A percentile compares a stretch with the other conserved stretches of the same genome.
These are phyloP conservation scores for Lepidium sativum DNA, from an alignment of 345 rosid genomes.

Conservation along the genomic window DNA sequence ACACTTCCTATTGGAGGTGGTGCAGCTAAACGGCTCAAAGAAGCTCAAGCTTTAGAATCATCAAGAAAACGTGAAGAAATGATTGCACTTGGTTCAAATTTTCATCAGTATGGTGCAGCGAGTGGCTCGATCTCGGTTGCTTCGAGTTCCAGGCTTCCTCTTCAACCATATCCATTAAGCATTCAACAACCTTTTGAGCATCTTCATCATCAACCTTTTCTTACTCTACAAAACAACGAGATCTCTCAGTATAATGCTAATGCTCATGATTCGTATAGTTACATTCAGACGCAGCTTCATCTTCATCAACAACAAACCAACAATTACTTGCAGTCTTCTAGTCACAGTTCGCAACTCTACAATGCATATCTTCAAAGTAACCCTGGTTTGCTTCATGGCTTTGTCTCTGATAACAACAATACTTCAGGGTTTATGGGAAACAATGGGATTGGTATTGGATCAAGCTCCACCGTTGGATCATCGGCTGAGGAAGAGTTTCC, in stretches of 20 bases:
- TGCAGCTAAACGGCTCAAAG: slow-evolving; percentile 89
- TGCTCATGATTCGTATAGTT: slow-evolving; percentile 49
- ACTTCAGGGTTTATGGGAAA: slow-evolving; percentile 49
- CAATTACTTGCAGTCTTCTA: slow-evolving; percentile 35
- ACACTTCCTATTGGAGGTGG: slow-evolving; percentile 96
- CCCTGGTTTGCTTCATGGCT: slow-evolving; percentile 62
- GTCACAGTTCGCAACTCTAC: slow-evolving; percentile 52
- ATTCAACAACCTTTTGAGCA: slow-evolving; percentile 55
- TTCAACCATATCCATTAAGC: slow-evolving; percentile 56
- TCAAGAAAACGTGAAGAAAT: slow-evolving; percentile 80
- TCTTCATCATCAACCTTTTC: slow-evolving; percentile 43
- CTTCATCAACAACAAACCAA: slow-evolving; percentile 45
- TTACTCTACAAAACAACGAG: slow-evolving; percentile 66
- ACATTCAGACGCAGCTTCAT: slow-evolving; percentile 76
- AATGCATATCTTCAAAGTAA: slow-evolving; percentile 61
- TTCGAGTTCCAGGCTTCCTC: slow-evolving; percentile 38
- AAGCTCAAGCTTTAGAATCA: slow-evolving; percentile 93
- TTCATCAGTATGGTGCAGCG: slow-evolving; percentile 41
- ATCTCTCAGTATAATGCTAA: slow-evolving; percentile 48
- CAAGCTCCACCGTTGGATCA: slow-evolving; percentile 38
- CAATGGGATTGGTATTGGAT: slow-evolving; percentile 44
- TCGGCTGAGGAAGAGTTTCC: slow-evolving; percentile 52
- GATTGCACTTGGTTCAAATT: slow-evolving; percentile 65
- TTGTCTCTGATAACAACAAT: slow-evolving; percentile 39
- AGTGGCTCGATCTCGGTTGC: slow-evolving; percentile 41